phyloP scores from a whole-genome alignment of 2,329 filamentous ascomycete genomes.

The Scytalidium sp. region DNA sequence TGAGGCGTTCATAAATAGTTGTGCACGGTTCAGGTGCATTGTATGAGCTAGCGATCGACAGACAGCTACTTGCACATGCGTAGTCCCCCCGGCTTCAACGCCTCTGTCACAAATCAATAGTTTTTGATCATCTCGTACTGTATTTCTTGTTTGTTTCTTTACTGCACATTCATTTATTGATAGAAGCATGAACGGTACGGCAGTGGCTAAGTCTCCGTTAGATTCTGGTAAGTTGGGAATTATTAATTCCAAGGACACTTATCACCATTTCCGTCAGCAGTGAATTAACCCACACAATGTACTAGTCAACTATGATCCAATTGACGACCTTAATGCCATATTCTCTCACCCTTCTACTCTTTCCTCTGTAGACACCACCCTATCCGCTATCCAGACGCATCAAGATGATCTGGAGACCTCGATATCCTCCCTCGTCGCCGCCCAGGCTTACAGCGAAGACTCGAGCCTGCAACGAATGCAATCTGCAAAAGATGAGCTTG shows the following conservation, averaged over 20 bases:
- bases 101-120: not conserved
- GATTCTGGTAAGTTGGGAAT: constrained; percentile 27
- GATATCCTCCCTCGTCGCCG: constrained; percentile 67
- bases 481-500: constrained; percentile 84
- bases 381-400: constrained; percentile 68
- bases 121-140: too few species aligned
- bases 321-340: constrained; percentile 88
- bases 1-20: not conserved
- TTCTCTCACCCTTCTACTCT: constrained; percentile 89
- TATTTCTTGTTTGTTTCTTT: not conserved
- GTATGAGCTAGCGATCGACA: not conserved
- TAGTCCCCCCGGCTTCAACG: too few species aligned
- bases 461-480: constrained; percentile 91
- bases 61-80: too few species aligned
- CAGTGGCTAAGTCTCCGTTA: constrained; percentile 22
- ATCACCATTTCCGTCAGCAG: not conserved
- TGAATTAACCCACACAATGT: constrained; percentile 11
- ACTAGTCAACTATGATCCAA: constrained; percentile 81
- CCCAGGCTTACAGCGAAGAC: constrained; percentile 80
- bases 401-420: constrained; percentile 80
- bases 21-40: not conserved
- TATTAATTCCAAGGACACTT: not conserved
- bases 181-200: constrained; percentile 28
- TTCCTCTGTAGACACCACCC: constrained; percentile 70
- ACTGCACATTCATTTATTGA: not conserved